Evolutionary conservation across 805 yeast genomes (phyloP), one percentile per base, ranked within the genome.

Genomic region (Metschnikowia vanudenii): DNA sequence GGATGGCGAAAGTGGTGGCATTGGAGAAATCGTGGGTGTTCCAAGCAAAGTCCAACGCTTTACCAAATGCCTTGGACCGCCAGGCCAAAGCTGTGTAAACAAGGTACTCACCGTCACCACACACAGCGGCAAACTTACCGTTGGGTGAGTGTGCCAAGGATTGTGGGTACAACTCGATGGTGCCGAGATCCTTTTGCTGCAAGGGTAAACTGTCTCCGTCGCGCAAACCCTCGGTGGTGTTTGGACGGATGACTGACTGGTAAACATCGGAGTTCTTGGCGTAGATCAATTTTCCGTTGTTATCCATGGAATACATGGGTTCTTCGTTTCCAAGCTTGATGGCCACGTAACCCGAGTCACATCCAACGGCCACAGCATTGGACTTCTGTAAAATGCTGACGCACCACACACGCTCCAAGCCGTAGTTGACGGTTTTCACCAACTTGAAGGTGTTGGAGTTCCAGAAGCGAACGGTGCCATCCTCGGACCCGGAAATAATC

Each of bases 331-430:
- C 99, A 49, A 94, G 69, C 53, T 90, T 86, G 51, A 92, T 68
- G 29, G 90, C 86, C n/a, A 89, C 85, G 56, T 84, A 84, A 26
- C 99, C 99, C 14, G 91, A 87, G 66, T 94, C 99, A 59, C 88
- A 91, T 57, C 99, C 99, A 50, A 91, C 80, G 12, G 97, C 94
- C 52, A 92, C 76, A 50, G 88, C 73, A 63, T 88, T 89, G 40
- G 88, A 80, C 35, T 76, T 69, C 54, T 83, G 83, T 59, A 83
- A 82, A 38, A 86, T 72, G 31, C 91, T 80, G 43, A 87, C 81
- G 76, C 98, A 91, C 99, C 99, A 94, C 43, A 94, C 94, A 61
- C 99, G 84, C 68, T 94, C 98, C 65, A 92, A 78, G 41, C 96
- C 89, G 63, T 88, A 84, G 69, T 89, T 91, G 51, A 92, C 73